Conservation (phyloP, 176 grass and related monocot genomes). For the Triticum turgidum region DNA sequence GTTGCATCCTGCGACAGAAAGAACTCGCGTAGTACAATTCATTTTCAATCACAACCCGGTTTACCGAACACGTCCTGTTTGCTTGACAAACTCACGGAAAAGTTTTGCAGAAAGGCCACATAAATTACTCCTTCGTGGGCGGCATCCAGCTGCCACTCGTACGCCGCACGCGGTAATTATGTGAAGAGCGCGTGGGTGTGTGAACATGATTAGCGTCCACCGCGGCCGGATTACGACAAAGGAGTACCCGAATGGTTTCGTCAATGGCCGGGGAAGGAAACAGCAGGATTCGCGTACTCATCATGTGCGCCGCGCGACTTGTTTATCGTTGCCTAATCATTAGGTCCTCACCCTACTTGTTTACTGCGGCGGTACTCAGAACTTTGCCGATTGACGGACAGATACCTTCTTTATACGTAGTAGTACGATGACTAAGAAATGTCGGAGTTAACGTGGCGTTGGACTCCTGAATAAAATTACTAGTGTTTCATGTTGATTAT, state of each 20-base stretch:
- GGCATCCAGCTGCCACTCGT: background rate
- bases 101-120: background rate
- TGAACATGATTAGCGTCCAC: constrained; percentile 8
- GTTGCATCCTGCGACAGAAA: background rate
- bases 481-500: background rate
- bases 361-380: too few relatives aligned
- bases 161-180: background rate
- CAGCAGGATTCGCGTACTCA: constrained; percentile 32
- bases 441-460: constrained; percentile 11
- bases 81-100: too few relatives aligned
- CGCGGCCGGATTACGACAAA: background rate
- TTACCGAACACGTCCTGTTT: too few relatives aligned
- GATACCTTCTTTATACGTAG: background rate
- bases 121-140: background rate
- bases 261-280: background rate
- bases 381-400: background rate
- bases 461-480: background rate
- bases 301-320: constrained; percentile 38
- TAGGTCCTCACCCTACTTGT: background rate
- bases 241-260: constrained; percentile 33
- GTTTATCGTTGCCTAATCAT: background rate
- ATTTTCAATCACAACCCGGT: background rate
- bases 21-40: too few relatives aligned
- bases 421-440: background rate
- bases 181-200: background rate